phyloP scores from a whole-genome alignment of 2,329 filamentous ascomycete genomes.

The Pseudopyricularia javanii region DNA sequence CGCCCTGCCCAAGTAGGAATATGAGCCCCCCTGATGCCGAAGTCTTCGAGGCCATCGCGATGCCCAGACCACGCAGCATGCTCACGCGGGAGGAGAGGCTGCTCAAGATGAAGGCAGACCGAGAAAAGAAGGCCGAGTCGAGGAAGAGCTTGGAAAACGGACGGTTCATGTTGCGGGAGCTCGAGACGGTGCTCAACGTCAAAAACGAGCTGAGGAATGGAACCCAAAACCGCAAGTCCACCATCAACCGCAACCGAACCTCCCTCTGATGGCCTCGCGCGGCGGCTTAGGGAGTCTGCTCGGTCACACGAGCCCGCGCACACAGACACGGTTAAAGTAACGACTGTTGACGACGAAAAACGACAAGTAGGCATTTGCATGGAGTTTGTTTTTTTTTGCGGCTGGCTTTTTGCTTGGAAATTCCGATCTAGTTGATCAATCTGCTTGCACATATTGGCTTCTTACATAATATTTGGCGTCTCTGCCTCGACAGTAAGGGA shows the following conservation, averaged over 20 bases:
- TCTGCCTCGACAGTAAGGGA: not conserved
- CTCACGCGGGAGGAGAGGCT: slow-evolving; percentile 82
- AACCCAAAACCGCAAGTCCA: not conserved
- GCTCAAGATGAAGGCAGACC: slow-evolving; percentile 75
- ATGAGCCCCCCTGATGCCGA: slow-evolving; percentile 52
- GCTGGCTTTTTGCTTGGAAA: not conserved
- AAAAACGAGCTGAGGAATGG: slow-evolving; percentile 10
- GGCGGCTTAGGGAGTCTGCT: not conserved
- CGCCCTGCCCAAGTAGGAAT: slow-evolving; percentile 27
- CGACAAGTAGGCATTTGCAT: not conserved
- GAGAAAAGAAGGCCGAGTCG: slow-evolving; percentile 57
- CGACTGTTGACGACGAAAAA: slow-evolving; percentile 1
- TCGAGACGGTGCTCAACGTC: slow-evolving; percentile 74
- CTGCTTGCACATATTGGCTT: not conserved
- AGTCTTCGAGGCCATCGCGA: slow-evolving; percentile 82
- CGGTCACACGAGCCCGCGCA: not conserved
- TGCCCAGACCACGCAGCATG: slow-evolving; percentile 56
- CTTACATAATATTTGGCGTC: not conserved
- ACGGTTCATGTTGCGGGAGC: slow-evolving; percentile 80
- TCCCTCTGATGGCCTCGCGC: not conserved
- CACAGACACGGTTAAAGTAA: not conserved
- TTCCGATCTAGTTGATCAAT: not conserved
- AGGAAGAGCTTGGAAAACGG: slow-evolving; percentile 70
- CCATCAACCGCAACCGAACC: not conserved
- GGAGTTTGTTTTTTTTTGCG: not conserved